Evolutionary conservation across 2,329 filamentous ascomycete species (phyloP).

Genomic region (Aspergillus japonicus): DNA sequence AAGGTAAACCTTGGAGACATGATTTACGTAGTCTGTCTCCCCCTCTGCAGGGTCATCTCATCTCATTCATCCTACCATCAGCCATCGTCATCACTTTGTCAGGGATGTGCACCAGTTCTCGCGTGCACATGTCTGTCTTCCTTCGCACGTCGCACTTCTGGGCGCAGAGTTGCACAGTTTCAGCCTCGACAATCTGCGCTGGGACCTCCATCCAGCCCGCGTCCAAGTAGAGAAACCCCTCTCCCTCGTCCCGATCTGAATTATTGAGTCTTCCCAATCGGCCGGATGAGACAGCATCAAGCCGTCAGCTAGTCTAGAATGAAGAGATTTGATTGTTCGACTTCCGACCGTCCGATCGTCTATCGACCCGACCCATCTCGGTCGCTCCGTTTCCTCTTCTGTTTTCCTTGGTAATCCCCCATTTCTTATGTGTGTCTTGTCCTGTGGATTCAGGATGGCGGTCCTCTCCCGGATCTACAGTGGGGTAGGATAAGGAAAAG

Average conservation of each 20-base stretch:
- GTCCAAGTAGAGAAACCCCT: not conserved
- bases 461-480: not conserved
- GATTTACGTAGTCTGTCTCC: not conserved
- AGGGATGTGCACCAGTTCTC: not conserved
- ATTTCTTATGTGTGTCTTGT: not conserved
- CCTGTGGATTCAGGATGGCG: not conserved
- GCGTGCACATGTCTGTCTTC: not conserved
- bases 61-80: not conserved
- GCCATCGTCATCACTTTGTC: not conserved
- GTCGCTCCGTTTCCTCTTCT: not conserved
- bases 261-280: conserved; percentile 8
- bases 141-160: not conserved
- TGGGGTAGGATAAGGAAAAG: not conserved
- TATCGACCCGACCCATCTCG: not conserved
- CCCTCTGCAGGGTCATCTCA: not conserved
- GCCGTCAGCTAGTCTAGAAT: not conserved
- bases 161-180: conserved; percentile 3
- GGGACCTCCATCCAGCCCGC: not conserved
- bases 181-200: conserved; percentile 2
- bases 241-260: not conserved
- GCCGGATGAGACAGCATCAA: conserved; percentile 16
- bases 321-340: not conserved
- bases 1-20: not conserved
- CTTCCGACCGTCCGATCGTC: not conserved
- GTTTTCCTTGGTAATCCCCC: not conserved